phyloP scores from a whole-genome alignment of 1,284 basidiomycete genomes.

The Mycosarcoma mackinlayi region DNA sequence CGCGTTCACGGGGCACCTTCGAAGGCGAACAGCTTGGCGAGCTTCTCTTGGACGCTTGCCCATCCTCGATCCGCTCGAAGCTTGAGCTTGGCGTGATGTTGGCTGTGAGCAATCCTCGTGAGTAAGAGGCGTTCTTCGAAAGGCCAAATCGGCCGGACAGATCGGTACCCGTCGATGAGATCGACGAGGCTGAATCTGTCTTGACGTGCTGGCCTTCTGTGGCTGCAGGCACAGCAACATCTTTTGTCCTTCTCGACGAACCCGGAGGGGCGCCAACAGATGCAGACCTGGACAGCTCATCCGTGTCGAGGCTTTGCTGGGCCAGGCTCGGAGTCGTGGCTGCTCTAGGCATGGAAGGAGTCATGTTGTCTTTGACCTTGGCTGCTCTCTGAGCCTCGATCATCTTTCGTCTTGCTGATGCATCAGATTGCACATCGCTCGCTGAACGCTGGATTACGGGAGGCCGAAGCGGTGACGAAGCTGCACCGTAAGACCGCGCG shows the following conservation, averaged over 20 bases:
- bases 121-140: neutral
- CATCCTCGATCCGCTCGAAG: constrained; percentile 38
- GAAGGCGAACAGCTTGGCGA: neutral
- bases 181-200: constrained; percentile 39
- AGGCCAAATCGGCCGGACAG: constrained; percentile 15
- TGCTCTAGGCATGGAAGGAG: constrained; percentile 29
- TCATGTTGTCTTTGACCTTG: constrained; percentile 38
- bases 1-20: constrained; percentile 11
- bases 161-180: constrained; percentile 24
- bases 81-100: constrained; percentile 56
- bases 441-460: constrained; percentile 22
- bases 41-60: neutral
- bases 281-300: neutral
- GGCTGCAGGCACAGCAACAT: neutral
- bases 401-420: constrained; percentile 39
- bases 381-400: constrained; percentile 54
- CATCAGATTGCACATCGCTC: constrained; percentile 23
- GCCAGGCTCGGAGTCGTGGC: constrained; percentile 13
- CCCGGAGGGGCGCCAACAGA: neutral
- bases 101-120: constrained; percentile 1
- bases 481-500: neutral
- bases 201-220: constrained; percentile 30
- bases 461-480: constrained; percentile 10
- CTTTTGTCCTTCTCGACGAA: neutral
- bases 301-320: constrained; percentile 1